A percentile compares a stretch with the other conserved stretches of the same genome.
Evolutionary conservation across 805 yeast species (phyloP).

Genomic region (Suhomyces pyralidae): DNA sequence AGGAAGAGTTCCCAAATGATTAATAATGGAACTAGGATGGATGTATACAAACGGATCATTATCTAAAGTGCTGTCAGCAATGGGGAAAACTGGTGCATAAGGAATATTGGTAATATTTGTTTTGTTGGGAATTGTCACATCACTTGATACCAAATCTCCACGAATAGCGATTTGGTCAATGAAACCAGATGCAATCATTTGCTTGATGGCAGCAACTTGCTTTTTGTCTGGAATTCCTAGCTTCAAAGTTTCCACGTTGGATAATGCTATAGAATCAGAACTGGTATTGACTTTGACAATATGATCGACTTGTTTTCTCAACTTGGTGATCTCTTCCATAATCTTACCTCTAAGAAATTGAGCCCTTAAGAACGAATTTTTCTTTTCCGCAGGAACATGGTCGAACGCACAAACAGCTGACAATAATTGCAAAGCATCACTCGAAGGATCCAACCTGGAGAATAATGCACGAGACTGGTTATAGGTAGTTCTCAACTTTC

Average conservation of each 20-base stretch:
- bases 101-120: constrained; percentile 60
- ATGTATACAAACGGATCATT: constrained; percentile 64
- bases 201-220: constrained; percentile 80
- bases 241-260: constrained; percentile 38
- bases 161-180: constrained; percentile 87
- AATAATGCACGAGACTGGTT: constrained; percentile 59
- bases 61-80: constrained; percentile 28
- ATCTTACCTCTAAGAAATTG: constrained; percentile 74
- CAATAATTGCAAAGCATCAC: constrained; percentile 73
- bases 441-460: constrained; percentile 61
- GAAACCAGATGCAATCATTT: constrained; percentile 90
- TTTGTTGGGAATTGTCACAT: constrained; percentile 56
- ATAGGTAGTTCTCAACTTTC: constrained; percentile 49
- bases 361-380: constrained; percentile 47
- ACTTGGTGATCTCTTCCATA: constrained; percentile 80
- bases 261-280: constrained; percentile 55
- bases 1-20: constrained; percentile 62
- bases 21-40: constrained; percentile 73
- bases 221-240: constrained; percentile 63
- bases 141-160: constrained; percentile 69
- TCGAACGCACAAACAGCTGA: constrained; percentile 88
- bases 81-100: constrained; percentile 56
- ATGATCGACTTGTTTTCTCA: constrained; percentile 74
- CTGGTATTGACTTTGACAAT: constrained; percentile 68
- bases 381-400: constrained; percentile 54